A percentile compares a stretch with the other conserved stretches of the same genome.
phyloP scores from a whole-genome alignment of 1,284 basidiomycete genomes.

The Austropuccinia psidii region DNA sequence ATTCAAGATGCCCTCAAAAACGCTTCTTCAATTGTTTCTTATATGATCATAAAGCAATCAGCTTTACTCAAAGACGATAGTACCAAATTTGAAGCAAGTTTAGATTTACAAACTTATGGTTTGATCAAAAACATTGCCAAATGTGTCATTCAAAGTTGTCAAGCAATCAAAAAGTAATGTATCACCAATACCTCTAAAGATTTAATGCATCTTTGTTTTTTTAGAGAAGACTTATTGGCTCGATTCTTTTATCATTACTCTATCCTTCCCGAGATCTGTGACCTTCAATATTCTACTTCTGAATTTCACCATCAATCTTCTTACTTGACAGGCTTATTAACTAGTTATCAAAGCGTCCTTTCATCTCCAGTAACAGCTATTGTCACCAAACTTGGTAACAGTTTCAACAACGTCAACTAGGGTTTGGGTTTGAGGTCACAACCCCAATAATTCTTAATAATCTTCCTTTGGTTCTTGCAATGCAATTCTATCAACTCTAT shows the following conservation, averaged over 20 bases:
- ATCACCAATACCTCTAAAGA: not conserved
- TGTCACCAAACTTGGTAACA: not conserved
- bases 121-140: conserved; percentile 28
- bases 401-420: conserved; percentile 13
- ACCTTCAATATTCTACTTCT: conserved; percentile 3
- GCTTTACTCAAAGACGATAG: not conserved
- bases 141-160: conserved; percentile 21
- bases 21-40: conserved; percentile 15
- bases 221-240: conserved; percentile 21
- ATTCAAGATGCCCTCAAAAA: conserved; percentile 28
- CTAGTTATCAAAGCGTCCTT: conserved; percentile 22
- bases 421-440: conserved; percentile 30
- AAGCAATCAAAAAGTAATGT: conserved; percentile 11
- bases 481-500: conserved; percentile 18
- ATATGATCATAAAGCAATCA: conserved; percentile 19
- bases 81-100: not conserved
- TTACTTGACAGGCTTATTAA: conserved; percentile 28
- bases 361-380: too few species aligned
- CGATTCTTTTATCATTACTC: conserved; percentile 29
- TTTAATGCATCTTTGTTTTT: not conserved
- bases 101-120: conserved; percentile 16
- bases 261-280: conserved; percentile 16
- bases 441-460: conserved; percentile 33
- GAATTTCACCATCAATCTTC: conserved; percentile 26
- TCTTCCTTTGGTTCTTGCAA: conserved; percentile 14